Evolutionary conservation across 257 asterid genomes (phyloP), one percentile per base, ranked within the genome.

Genomic region (Nicotiana attenuata): DNA sequence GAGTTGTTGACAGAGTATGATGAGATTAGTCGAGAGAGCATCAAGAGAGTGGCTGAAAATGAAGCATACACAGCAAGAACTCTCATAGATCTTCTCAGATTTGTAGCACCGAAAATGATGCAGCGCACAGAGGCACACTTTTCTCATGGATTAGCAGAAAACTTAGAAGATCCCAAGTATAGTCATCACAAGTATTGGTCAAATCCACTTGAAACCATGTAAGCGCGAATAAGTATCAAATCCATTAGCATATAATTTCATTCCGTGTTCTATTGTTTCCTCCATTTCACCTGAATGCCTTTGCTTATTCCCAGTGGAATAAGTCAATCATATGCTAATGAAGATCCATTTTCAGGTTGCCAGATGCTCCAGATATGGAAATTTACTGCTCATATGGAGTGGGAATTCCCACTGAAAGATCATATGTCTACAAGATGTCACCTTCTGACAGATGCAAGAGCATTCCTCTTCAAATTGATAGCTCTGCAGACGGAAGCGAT

Each of bases 201-300:
- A 16, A 94, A 94, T 92, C 99, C 98, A 19, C 97, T 96, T 11
- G 99, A 92, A 85, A 94, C 93, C 80, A 88, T 84, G 97, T 92
- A 88, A 92, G 94, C 65, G 45, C 22, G 5, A 56, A 52, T 20
- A 35, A 5, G 26, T 75, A 75, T 63, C 16, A 61, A 75, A 16
- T 8, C 8, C 50, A 75, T 33, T 5, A 33, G 38, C 38, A 33
- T 33, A 33, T 33, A 33, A 5, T 5, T 33, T 33, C 7, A 13
- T 73, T 13, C 3, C 38, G 7, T n/a, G 7, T 20, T 22, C 33
- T 28, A 71, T 45, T 22, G 29, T 22, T 45, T 28, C 20, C 0
- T 22, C 38, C 22, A 71, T 45, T 22, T n/a, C 3, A 22, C 22
- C 60, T 22, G 3, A 4, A 9, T 41, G 15, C n/a, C 29, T 68